These are phyloP conservation scores for Talaromyces sp. DNA, from an alignment of 2,329 filamentous ascomycete species.

Conservation along the genomic window DNA sequence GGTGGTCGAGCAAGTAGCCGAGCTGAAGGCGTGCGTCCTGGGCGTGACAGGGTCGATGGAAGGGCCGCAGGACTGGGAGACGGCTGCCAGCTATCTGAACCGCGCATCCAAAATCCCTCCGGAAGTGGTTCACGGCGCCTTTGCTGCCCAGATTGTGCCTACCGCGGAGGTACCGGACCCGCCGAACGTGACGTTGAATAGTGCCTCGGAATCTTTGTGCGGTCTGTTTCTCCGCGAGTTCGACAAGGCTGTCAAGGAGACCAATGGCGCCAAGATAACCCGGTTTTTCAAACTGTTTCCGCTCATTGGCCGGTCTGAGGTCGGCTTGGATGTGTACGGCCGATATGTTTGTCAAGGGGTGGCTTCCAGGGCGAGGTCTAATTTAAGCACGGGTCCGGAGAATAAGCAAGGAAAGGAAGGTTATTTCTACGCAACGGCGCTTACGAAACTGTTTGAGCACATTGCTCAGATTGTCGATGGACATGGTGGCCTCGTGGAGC, in stretches of 20 bases:
- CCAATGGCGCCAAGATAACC: conserved; percentile 84
- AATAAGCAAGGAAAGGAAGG: conserved; percentile 62
- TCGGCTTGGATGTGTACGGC: conserved; percentile 90
- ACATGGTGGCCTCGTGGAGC: conserved; percentile 83
- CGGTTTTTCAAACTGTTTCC: conserved; percentile 98
- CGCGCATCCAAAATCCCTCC: conserved; percentile 75
- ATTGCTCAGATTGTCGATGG: conserved; percentile 94
- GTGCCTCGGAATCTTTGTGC: conserved; percentile 83
- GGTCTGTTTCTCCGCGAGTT: conserved; percentile 90
- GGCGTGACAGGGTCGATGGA: conserved; percentile 96
- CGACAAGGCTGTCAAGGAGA: conserved; percentile 79
- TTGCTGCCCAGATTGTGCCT: conserved; percentile 87
- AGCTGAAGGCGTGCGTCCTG: conserved; percentile 93
- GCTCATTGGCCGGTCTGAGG: conserved; percentile 79
- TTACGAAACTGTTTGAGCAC: conserved; percentile 93
- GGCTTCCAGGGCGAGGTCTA: conserved; percentile 72
- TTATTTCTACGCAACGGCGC: conserved; percentile 83
- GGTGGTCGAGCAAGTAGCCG: conserved; percentile 92
- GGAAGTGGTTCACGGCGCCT: conserved; percentile 73
- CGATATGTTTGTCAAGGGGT: conserved; percentile 95
- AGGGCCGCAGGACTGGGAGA: conserved; percentile 97
- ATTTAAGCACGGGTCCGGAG: conserved; percentile 63
- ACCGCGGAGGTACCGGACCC: conserved; percentile 93
- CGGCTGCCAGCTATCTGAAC: conserved; percentile 81
- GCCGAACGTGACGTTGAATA: conserved; percentile 78